These are phyloP conservation scores for Alopecurus myosuroides DNA, from an alignment of 176 grass and related monocot species.

Conservation along the genomic window DNA sequence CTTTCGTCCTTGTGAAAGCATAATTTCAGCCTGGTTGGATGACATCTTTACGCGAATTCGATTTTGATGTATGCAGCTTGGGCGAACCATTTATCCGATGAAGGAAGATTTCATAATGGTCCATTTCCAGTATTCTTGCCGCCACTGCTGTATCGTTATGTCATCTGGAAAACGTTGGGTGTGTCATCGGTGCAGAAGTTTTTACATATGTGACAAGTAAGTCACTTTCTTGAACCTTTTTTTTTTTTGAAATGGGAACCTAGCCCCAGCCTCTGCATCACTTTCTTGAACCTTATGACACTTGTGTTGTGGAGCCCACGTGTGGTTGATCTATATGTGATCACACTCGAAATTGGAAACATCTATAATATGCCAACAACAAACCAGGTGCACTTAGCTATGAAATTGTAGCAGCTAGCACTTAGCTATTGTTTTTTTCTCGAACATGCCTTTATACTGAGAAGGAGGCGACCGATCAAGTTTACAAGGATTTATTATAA, in stretches of 20 bases:
- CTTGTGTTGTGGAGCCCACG: neutral
- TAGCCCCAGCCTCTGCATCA: too few relatives aligned
- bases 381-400: neutral
- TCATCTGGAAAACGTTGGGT: slow-evolving; percentile 87
- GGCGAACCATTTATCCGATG: slow-evolving; percentile 94
- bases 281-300: slow-evolving; percentile 10
- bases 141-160: slow-evolving; percentile 88
- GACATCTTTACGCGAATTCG: slow-evolving; percentile 24
- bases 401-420: too few relatives aligned
- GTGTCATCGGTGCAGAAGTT: slow-evolving; percentile 82
- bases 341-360: neutral
- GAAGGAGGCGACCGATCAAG: too few relatives aligned
- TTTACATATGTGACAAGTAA: slow-evolving; percentile 93
- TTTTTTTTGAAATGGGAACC: too few relatives aligned
- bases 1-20: neutral
- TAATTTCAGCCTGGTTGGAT: slow-evolving; percentile 17
- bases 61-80: slow-evolving; percentile 66
- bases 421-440: too few relatives aligned
- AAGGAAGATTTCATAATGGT: slow-evolving; percentile 99
- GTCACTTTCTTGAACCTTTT: slow-evolving; percentile 36
- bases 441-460: too few relatives aligned
- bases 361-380: neutral
- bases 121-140: slow-evolving; percentile 87
- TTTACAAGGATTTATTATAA: too few relatives aligned
- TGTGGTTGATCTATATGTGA: slow-evolving; percentile 7